These are phyloP conservation scores for Trichoderma aggressivum DNA, from an alignment of 2,329 filamentous ascomycete species.

Conservation along the genomic window DNA sequence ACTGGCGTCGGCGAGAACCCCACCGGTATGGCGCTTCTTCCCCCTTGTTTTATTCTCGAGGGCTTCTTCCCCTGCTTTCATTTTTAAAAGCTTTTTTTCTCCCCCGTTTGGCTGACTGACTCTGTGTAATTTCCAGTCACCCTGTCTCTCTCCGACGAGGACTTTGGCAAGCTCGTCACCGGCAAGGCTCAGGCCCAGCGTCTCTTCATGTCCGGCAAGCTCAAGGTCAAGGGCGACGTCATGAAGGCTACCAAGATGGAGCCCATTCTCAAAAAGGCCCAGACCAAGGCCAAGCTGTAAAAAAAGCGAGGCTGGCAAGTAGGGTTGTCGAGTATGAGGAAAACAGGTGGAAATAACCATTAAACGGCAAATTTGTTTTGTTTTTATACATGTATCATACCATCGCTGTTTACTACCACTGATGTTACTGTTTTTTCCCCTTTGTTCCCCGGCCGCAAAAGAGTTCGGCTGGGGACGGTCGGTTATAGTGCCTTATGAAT, in stretches of 20 bases:
- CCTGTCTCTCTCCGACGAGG: constrained; percentile 76
- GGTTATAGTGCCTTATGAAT: constrained; percentile 15
- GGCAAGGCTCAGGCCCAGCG: constrained; percentile 94
- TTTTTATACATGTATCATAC: constrained; percentile 7
- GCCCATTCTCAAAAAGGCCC: constrained; percentile 84
- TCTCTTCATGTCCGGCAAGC: constrained; percentile 96
- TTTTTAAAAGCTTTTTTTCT: background rate
- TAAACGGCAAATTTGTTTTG: constrained; percentile 1
- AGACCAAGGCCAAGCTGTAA: constrained; percentile 80
- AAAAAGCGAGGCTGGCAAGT: constrained; percentile 36
- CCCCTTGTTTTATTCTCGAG: no score
- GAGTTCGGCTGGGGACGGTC: background rate
- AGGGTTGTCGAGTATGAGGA: background rate
- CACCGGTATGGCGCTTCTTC: constrained; percentile 58
- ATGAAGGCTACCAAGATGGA: constrained; percentile 99
- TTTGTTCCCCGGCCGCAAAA: background rate
- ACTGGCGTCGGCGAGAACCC: constrained; percentile 78
- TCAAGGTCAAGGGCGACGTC: constrained; percentile 96
- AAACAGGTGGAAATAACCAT: background rate
- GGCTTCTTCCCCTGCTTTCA: constrained; percentile 20
- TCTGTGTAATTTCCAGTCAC: constrained; percentile 59
- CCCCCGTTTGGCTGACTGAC: background rate
- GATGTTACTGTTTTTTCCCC: background rate
- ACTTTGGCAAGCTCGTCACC: constrained; percentile 77
- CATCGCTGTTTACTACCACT: background rate